Percentiles rank a stretch among this genome's conserved stretches.
Conservation (phyloP, 225 moss, liverwort and hornwort species). For the Sphagnum contortum region DNA sequence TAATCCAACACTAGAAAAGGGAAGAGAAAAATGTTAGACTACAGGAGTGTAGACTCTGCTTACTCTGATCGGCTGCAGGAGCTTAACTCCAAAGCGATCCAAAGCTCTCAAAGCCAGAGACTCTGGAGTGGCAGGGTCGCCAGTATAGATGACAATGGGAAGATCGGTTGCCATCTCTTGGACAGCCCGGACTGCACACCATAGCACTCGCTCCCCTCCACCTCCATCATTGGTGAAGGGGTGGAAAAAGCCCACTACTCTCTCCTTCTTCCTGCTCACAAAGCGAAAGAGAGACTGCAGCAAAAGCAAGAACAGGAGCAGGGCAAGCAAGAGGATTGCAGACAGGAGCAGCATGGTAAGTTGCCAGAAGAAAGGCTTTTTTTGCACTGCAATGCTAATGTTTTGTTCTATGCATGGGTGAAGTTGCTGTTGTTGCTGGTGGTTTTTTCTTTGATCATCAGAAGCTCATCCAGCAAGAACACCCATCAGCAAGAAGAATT, state of each 20-base stretch:
- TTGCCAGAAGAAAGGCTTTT: no score
- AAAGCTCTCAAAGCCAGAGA: conserved; percentile 57
- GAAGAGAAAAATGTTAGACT: not conserved
- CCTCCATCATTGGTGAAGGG: conserved; percentile 96
- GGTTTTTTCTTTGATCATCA: no score
- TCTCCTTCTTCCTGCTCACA: conserved; percentile 16
- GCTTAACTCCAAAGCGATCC: conserved; percentile 71
- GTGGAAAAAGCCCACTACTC: conserved; percentile 83
- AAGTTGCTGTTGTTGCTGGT: no score
- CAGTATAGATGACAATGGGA: conserved; percentile 63
- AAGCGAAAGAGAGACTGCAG: no score
- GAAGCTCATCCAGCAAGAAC: no score
- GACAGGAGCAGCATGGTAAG: no score
- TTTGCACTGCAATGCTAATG: no score
- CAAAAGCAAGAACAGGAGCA: no score
- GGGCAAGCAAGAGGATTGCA: no score
- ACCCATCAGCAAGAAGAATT: no score
- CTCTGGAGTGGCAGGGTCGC: conserved; percentile 70
- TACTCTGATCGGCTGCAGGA: conserved; percentile 42
- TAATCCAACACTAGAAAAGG: not conserved
- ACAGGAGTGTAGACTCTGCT: no score
- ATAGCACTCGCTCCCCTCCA: conserved; percentile 92
- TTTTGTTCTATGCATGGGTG: no score
- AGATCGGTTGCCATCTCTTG: conserved; percentile 60
- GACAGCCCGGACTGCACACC: conserved; percentile 79